Evolutionary conservation across 164 flowering plant genomes (phyloP), one percentile per base, ranked within the genome.

Genomic region (Vitis rotundifolia): DNA sequence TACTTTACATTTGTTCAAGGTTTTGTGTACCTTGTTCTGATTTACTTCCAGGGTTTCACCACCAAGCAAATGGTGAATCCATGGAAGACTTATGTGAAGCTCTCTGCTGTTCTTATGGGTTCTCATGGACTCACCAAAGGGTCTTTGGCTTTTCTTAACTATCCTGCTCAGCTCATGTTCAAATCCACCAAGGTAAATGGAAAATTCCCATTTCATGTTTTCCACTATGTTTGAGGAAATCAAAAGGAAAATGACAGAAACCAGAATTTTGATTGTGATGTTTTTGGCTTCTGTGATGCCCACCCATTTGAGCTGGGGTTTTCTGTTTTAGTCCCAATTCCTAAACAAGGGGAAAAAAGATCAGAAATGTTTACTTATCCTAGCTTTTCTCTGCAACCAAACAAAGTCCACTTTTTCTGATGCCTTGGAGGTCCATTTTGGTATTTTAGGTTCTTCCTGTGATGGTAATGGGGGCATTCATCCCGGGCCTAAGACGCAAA

Each of bases 91-190:
- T 91, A 91, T 70, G 80, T 82, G 71, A 88, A 87, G 71, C 88
- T 93, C 54, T 89, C 98, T 52, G 97, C 89, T 2, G 98, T 89
- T 71, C 91, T 93, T 9, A 89, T 93, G 97, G 94, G 93, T 62
- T 93, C 98, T 16, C 88, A 89, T 83, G 98, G 98, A 48, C 80
- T 93, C 12, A 93, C 98, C 59, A 93, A 91, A 71, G 98, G 98
- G 13, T 90, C 98, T 13, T 75, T 93, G 75, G 97, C 98, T 63
- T 93, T 81, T 61, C 95, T 93, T 16, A 93, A 91, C 68, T 93
- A 93, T 64, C 98, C 98, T 11, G 98, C 98, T 4, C 98, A 93
- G 71, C 82, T 93, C 69, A 93, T 93, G 98, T 93, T 93, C 79
- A 93, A 93, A 75, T 93, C 98, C 77, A 93, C 98, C 1, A 93